Conservation (phyloP, 441 rosid genomes). For the Capsella rubella region DNA sequence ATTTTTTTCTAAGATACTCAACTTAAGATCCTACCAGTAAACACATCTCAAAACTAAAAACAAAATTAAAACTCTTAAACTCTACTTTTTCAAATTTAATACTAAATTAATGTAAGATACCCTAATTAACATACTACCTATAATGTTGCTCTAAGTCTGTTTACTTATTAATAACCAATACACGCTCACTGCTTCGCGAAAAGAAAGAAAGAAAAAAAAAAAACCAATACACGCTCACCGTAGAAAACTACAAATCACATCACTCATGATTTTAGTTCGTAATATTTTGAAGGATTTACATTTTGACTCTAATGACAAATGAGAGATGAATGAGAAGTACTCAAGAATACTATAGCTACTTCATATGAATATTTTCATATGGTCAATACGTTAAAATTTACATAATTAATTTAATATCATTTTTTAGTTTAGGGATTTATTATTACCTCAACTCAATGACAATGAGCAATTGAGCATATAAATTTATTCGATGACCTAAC, state of each 20-base stretch:
- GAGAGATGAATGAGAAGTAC: background rate
- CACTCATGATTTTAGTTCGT: background rate
- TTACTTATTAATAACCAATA: background rate
- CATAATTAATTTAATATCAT: background rate
- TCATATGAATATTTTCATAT: background rate
- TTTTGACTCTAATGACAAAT: conserved; percentile 4
- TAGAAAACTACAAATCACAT: background rate
- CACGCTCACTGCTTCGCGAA: background rate
- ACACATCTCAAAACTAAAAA: too few relatives aligned
- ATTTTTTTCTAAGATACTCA: too few relatives aligned
- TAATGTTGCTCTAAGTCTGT: too few relatives aligned
- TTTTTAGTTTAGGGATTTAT: background rate
- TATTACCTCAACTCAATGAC: background rate
- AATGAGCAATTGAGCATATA: background rate
- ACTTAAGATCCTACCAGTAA: too few relatives aligned
- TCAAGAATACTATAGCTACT: background rate
- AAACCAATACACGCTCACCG: background rate
- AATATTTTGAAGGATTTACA: background rate
- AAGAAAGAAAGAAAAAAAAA: too few relatives aligned
- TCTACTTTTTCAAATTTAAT: too few relatives aligned
- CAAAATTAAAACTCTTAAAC: too few relatives aligned
- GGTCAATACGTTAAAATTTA: background rate
- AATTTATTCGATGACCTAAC: conserved; percentile 38
- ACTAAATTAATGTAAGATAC: too few relatives aligned
- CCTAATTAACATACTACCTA: too few relatives aligned